A percentile compares a stretch with the other conserved stretches of the same genome.
Conservation (phyloP, 192 early-diverging fungal species). For the Coemansia sp. region DNA sequence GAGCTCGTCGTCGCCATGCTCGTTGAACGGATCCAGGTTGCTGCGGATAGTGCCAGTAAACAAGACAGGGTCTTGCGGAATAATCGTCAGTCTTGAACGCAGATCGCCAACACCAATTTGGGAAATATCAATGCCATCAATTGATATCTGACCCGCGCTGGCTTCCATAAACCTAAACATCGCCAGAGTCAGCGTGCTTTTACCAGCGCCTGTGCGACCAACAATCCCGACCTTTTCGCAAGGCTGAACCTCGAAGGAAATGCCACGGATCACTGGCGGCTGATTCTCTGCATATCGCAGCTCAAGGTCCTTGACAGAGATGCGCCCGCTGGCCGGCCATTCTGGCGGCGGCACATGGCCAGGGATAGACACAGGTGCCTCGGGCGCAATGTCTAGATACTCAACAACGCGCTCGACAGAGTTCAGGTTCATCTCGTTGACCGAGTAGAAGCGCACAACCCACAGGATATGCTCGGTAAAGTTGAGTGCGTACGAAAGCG, state of each 20-base stretch:
- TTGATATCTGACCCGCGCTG: conserved; percentile 62
- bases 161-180: conserved; percentile 83
- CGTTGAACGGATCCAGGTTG: conserved; percentile 84
- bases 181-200: conserved; percentile 74
- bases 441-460: conserved; percentile 72
- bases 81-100: conserved; percentile 73
- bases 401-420: conserved; percentile 81
- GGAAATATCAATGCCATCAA: conserved; percentile 75
- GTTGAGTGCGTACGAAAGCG: conserved; percentile 77
- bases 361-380: conserved; percentile 64
- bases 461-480: conserved; percentile 78
- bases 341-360: conserved; percentile 55
- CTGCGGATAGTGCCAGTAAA: conserved; percentile 61
- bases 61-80: conserved; percentile 70
- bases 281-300: conserved; percentile 58
- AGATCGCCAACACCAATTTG: conserved; percentile 72
- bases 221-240: conserved; percentile 58
- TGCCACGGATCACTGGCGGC: conserved; percentile 22
- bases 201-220: conserved; percentile 70
- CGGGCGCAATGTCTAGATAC: conserved; percentile 78
- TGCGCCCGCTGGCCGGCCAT: conserved; percentile 70
- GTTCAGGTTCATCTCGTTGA: conserved; percentile 83
- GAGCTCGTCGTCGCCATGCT: conserved; percentile 74
- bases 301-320: conserved; percentile 59
- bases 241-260: conserved; percentile 48